Evolutionary conservation across 768 basidiomycete genomes (phyloP).

Genomic region (Lentinula sp.): DNA sequence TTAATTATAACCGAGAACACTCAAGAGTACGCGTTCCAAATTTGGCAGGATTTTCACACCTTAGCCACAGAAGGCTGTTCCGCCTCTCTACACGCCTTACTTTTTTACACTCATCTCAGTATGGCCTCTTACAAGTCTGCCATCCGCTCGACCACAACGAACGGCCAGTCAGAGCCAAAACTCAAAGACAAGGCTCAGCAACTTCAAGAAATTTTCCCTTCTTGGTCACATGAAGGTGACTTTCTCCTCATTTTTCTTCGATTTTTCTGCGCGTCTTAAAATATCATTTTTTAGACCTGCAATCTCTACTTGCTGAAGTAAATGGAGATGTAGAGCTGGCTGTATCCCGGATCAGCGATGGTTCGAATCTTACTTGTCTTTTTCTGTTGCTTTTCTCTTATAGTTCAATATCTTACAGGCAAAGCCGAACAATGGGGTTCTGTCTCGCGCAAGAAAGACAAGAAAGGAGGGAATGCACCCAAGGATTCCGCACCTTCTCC

Average conservation of each 20-base stretch:
- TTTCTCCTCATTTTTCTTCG: conserved; percentile 7
- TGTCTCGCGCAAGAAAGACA: conserved; percentile 84
- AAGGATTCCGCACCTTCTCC: conserved; percentile 36
- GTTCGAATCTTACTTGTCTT: conserved; percentile 29
- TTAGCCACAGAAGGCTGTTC: background rate
- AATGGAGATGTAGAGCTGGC: conserved; percentile 66
- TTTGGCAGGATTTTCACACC: background rate
- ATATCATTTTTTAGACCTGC: conserved; percentile 45
- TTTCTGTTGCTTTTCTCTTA: background rate
- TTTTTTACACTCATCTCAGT: conserved; percentile 1
- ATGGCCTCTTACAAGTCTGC: conserved; percentile 53
- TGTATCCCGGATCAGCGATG: conserved; percentile 71
- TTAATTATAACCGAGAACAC: background rate
- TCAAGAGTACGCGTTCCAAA: background rate
- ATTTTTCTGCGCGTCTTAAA: conserved; percentile 16
- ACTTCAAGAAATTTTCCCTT: conserved; percentile 68
- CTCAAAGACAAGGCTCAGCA: conserved; percentile 49
- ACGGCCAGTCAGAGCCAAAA: conserved; percentile 30
- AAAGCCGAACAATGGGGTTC: conserved; percentile 76
- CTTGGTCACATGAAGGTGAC: conserved; percentile 65
- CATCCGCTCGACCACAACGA: conserved; percentile 29
- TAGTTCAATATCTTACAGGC: conserved; percentile 36
- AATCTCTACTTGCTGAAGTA: conserved; percentile 61
- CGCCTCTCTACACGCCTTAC: background rate
- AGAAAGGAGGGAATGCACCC: conserved; percentile 50